phyloP scores from a whole-genome alignment of 768 basidiomycete species.

The Leccinum truebloodii region DNA sequence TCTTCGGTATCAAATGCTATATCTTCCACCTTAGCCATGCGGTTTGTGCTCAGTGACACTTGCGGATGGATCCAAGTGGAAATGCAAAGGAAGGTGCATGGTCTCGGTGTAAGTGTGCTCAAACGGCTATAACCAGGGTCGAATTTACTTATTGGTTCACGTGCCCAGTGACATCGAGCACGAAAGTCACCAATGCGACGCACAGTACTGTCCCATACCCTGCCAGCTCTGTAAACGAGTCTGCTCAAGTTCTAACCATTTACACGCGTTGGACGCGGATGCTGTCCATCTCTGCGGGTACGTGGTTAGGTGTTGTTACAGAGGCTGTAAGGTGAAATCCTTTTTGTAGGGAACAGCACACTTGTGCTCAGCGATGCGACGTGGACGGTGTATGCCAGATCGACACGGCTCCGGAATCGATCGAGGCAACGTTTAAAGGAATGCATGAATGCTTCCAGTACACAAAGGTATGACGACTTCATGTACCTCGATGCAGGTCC shows the following conservation, averaged over 20 bases:
- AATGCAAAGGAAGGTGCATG: conserved; percentile 45
- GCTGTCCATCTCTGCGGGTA: conserved; percentile 62
- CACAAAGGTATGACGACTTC: conserved; percentile 47
- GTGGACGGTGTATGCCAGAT: conserved; percentile 57
- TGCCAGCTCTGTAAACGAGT: conserved; percentile 58
- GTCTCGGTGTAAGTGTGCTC: conserved; percentile 39
- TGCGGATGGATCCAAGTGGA: conserved; percentile 30
- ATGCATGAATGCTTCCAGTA: conserved; percentile 61
- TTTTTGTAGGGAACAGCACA: conserved; percentile 45
- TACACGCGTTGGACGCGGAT: conserved; percentile 47
- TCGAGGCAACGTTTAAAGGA: conserved; percentile 62
- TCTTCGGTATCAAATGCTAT: background rate
- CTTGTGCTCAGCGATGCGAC: conserved; percentile 45
- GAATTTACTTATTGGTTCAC: background rate
- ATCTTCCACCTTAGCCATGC: conserved; percentile 40
- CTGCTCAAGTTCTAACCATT: conserved; percentile 48
- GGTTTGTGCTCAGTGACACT: conserved; percentile 33
- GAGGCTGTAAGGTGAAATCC: conserved; percentile 8
- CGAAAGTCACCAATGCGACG: conserved; percentile 48
- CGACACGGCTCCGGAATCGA: conserved; percentile 53
- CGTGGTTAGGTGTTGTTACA: conserved; percentile 7
- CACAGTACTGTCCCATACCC: conserved; percentile 49
- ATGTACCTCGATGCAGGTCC: background rate
- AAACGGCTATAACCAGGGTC: background rate
- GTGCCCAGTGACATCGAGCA: conserved; percentile 47